Base-by-base conservation (phyloP, 306 rosid species). In the Dalbergia cultrata region DNA sequence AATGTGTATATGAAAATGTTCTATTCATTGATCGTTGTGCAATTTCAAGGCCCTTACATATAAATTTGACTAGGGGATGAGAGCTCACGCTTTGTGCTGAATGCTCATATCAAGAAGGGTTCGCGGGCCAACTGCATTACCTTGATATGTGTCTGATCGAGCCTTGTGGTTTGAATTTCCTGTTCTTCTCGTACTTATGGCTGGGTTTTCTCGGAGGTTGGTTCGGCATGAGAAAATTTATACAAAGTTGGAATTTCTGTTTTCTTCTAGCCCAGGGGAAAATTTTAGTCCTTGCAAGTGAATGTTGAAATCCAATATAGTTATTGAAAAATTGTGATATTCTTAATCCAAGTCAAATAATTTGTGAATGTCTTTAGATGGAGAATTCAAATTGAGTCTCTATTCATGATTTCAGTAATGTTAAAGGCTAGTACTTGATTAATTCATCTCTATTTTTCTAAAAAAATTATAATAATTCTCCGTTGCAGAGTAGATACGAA, bases 1-100 rank as follows among this genome's bases (percentile, higher is more conserved):
- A 17, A 17, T 73, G 90, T 94, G 84, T 80, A 85, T 81, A 87
- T 26, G 73, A 76, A 84, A 53, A 52, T 68, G 39, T 59, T 26
- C 67, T 67, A 66, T 80, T 71, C 82, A 59, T 82, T 78, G 63
- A 75, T 83, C 77, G 49, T 70, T 87, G 74, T 92, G 80, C 60
- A 43, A 70, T 77, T 85, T 81, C 78, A 7, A 33, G 72, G 80
- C 79, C 70, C 53, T 71, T 65, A 19, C 58, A 58, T 66, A 13
- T 54, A 35, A 60, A 53, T 52, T 70, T 31, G 39, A 16, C 66
- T 3, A 71, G 72, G 52, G 85, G 84, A 66, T 62, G 67, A 65
- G 21, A 71, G 83, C 78, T 76, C 81, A 21, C 75, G 81, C 83
- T 76, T 65, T 75, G 71, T 79, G 72, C 72, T 14, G 49, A 76